Base-by-base conservation (phyloP, 1,284 basidiomycete species). In the Neolentinus lepideus region DNA sequence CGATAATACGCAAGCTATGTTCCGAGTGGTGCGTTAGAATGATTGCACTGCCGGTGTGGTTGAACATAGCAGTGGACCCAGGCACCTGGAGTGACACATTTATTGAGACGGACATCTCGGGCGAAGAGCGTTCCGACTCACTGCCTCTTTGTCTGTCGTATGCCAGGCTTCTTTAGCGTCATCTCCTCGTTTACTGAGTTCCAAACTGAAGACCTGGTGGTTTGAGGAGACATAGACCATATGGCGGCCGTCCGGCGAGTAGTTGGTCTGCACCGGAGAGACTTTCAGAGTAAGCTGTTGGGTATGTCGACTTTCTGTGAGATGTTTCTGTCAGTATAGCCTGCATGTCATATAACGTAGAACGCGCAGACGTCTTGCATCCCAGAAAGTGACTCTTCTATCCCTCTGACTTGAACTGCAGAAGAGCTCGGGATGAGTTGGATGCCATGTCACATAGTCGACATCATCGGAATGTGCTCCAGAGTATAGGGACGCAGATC, bases 361-460 rank as follows among this genome's bases (percentile, higher is more conserved):
- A 31, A 51, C 48, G 48, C 4, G 72, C 84, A 62, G 69, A 90
- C 88, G 86, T 67, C 88, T 74, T n/a, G 85, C 85, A 67, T 91
- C 88, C 87, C 88, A 90, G 62, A 90, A 90, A 2, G 87, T 84
- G 26, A 90, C 77, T 29, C 80, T 74, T 59, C 81, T 75, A 61
- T 91, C 89, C 63, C 80, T 85, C 64, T 84, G 80, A 62, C 87
- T 84, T 25, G 87, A 87, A 0, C 88, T 84, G 59, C 85, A 88
- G 64, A 91, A 88, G 10, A 90, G 68, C 46, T 90, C 88, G 2
- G 88, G 87, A 62, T 90, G 88, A 1, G 83, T 87, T 1, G 89
- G 87, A 66, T 89, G 89, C 87, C 88, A 91, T 6, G 86, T 81
- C 35, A 90, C 71, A 60, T 89, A 83, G 62, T 90, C 87, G 19